phyloP scores from a whole-genome alignment of 179 eudicot genomes.

The Actinidia polygama region DNA sequence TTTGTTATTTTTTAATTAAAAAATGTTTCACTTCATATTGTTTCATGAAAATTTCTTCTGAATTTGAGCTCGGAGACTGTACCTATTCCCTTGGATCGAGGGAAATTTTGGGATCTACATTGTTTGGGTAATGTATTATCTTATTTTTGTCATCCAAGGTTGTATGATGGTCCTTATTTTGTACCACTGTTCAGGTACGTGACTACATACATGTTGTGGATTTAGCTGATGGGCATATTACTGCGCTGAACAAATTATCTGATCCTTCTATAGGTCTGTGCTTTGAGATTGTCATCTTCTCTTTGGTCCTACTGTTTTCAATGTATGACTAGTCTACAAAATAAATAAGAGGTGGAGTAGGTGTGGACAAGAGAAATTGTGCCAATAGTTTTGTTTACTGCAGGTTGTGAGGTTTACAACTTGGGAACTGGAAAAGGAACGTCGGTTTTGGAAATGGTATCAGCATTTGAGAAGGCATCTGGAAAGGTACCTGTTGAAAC shows the following conservation, averaged over 20 bases:
- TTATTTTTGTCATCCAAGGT: no score
- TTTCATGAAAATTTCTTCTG: not conserved
- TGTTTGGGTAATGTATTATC: not conserved
- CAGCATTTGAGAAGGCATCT: constrained; percentile 94
- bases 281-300: not conserved
- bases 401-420: constrained; percentile 97
- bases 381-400: constrained; percentile 18
- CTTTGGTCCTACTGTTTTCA: not conserved
- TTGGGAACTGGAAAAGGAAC: constrained; percentile 98
- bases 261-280: constrained; percentile 69
- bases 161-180: no score
- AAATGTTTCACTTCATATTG: not conserved
- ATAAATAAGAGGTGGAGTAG: constrained; percentile 3
- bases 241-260: constrained; percentile 74
- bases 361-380: not conserved
- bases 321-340: not conserved
- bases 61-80: not conserved
- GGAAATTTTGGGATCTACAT: not conserved
- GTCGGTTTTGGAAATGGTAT: constrained; percentile 94
- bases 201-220: constrained; percentile 97
- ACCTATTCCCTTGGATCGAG: not conserved
- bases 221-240: constrained; percentile 94
- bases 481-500: constrained; percentile 71
- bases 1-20: not conserved
- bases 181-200: constrained; percentile 62